A percentile compares a stretch with the other conserved stretches of the same genome.
Conservation (phyloP, 2,329 filamentous ascomycete genomes). For the Harringtonia lauricola region DNA sequence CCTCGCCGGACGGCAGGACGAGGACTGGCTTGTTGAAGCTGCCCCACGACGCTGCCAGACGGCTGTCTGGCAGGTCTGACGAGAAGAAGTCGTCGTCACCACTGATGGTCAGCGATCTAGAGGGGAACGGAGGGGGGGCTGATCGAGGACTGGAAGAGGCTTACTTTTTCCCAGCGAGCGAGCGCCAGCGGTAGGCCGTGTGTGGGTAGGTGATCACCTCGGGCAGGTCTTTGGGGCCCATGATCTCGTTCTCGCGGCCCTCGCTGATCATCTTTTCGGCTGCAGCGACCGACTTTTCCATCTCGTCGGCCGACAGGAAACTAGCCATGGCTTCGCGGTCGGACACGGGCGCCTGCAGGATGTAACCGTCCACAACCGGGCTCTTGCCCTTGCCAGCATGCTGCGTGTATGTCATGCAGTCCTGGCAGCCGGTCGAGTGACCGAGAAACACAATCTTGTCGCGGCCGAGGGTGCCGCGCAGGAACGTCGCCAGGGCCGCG, state of each 20-base stretch:
- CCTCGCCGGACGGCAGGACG: conserved; percentile 53
- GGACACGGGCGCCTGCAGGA: conserved; percentile 70
- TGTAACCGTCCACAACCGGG: conserved; percentile 55
- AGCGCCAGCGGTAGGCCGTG: conserved; percentile 41
- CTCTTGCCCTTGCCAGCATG: conserved; percentile 29
- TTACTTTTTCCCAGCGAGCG: conserved; percentile 38
- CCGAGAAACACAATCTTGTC: conserved; percentile 44
- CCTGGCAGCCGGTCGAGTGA: conserved; percentile 50
- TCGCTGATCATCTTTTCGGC: conserved; percentile 44
- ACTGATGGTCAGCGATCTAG: conserved; percentile 20
- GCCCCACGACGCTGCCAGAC: conserved; percentile 54
- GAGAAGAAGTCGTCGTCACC: conserved; percentile 84
- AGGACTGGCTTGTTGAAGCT: conserved; percentile 47
- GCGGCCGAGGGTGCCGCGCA: conserved; percentile 37
- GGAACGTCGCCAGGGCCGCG: conserved; percentile 38
- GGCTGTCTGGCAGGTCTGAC: conserved; percentile 53
- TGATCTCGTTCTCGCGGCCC: conserved; percentile 41
- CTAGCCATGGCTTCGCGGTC: conserved; percentile 56
- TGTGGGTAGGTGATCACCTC: conserved; percentile 31
- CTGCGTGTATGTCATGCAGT: conserved; percentile 44
- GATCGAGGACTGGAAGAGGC: conserved; percentile 13
- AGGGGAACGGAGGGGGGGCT: no score
- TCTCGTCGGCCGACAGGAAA: conserved; percentile 28
- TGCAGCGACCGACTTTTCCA: conserved; percentile 32
- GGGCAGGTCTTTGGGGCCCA: conserved; percentile 37